Conservation (phyloP, 345 rosid genomes). For the Boechera retrofracta region DNA sequence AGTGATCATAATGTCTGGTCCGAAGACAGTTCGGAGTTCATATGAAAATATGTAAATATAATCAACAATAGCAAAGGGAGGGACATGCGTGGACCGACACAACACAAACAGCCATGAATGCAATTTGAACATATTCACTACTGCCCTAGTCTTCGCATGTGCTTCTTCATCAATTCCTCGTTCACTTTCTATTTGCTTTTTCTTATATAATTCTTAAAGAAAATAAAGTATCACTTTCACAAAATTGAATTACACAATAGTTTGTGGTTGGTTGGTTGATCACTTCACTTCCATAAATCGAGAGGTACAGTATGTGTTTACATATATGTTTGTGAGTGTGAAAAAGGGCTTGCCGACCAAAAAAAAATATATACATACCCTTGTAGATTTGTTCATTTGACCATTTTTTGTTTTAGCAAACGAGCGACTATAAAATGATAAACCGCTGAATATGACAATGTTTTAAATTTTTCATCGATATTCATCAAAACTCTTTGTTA, state of each 20-base stretch:
- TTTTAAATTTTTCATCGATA: neutral
- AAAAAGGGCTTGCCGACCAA: neutral
- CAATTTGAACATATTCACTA: slow-evolving; percentile 38
- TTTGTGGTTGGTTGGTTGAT: slow-evolving; percentile 17
- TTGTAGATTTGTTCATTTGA: neutral
- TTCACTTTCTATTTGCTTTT: slow-evolving; percentile 28
- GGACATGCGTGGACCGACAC: slow-evolving; percentile 49
- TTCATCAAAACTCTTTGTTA: too few relatives aligned
- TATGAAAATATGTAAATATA: slow-evolving; percentile 22
- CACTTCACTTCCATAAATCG: slow-evolving; percentile 39
- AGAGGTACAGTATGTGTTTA: neutral
- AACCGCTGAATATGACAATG: neutral
- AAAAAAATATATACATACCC: neutral
- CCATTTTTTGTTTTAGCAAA: slow-evolving; percentile 5
- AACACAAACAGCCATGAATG: slow-evolving; percentile 45
- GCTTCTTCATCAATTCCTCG: slow-evolving; percentile 42
- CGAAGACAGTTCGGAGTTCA: slow-evolving; percentile 36
- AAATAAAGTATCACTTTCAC: slow-evolving; percentile 33
- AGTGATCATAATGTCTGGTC: slow-evolving; percentile 46
- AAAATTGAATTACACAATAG: slow-evolving; percentile 22
- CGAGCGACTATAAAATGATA: neutral
- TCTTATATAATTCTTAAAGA: slow-evolving; percentile 10
- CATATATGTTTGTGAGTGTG: neutral
- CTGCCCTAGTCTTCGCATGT: slow-evolving; percentile 36
- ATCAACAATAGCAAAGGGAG: slow-evolving; percentile 13